A percentile compares a stretch with the other conserved stretches of the same genome.
phyloP scores from a whole-genome alignment of 441 rosid species.

The Iberis amara region DNA sequence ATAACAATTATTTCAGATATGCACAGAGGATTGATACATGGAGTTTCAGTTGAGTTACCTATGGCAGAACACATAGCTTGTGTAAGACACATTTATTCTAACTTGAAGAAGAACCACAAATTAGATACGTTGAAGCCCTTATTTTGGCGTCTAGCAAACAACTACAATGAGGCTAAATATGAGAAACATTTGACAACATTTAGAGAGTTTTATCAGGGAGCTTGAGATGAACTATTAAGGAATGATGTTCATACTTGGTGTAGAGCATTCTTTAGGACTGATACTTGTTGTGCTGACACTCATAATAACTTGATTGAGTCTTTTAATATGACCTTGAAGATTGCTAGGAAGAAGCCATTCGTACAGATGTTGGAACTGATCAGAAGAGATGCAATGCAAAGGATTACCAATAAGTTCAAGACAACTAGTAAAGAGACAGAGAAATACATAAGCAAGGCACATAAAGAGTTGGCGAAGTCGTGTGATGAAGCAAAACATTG shows the following conservation, averaged over 20 bases:
- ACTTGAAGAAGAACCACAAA: background rate
- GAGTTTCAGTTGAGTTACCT: too few species aligned
- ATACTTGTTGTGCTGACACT: too few species aligned
- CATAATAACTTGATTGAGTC: too few species aligned
- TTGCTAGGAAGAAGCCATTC: too few species aligned
- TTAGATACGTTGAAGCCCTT: background rate
- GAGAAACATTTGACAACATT: background rate
- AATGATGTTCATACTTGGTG: background rate
- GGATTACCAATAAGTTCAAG: background rate
- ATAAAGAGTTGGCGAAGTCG: background rate
- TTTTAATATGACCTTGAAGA: too few species aligned
- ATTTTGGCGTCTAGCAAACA: background rate
- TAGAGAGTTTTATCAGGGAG: background rate
- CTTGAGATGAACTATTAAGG: background rate
- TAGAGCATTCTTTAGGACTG: background rate
- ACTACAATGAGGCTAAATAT: background rate
- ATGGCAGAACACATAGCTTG: background rate
- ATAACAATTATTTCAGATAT: too few species aligned
- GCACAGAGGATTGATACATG: too few species aligned
- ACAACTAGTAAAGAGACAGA: background rate
- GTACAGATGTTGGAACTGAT: background rate
- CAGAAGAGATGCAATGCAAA: background rate
- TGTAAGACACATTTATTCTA: background rate
- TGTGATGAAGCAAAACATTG: background rate
- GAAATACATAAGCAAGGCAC: background rate